These are phyloP conservation scores for Stemphylium beticola DNA, from an alignment of 2,329 filamentous ascomycete genomes.

Conservation along the genomic window DNA sequence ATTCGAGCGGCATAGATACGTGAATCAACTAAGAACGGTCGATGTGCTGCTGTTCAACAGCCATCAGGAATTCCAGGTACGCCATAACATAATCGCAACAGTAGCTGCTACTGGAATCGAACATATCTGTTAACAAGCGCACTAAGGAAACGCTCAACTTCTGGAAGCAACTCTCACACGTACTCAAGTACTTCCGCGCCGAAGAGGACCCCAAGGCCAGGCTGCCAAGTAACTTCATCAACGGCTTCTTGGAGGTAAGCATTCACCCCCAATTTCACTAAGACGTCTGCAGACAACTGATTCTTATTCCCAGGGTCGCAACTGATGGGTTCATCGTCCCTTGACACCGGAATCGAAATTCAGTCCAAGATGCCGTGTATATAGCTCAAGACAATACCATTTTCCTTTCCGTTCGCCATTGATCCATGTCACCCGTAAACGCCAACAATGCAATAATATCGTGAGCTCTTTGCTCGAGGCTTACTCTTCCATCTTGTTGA, in stretches of 20 bases:
- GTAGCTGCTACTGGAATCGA: neutral
- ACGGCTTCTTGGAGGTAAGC: constrained; percentile 89
- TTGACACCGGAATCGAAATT: constrained; percentile 10
- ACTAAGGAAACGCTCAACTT: constrained; percentile 97
- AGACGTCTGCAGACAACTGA: constrained; percentile 4
- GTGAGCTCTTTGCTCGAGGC: neutral
- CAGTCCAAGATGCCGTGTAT: constrained; percentile 36
- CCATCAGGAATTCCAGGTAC: constrained; percentile 91
- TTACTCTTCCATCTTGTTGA: constrained; percentile 42
- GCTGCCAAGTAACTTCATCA: constrained; percentile 89
- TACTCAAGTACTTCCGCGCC: constrained; percentile 95
- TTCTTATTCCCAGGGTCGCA: constrained; percentile 43
- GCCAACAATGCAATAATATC: constrained; percentile 40
- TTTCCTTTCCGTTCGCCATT: constrained; percentile 40
- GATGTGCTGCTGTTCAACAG: constrained; percentile 92
- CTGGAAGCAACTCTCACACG: constrained; percentile 96
- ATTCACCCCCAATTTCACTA: neutral
- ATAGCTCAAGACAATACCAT: constrained; percentile 47
- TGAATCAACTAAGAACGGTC: constrained; percentile 84
- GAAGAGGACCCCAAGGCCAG: constrained; percentile 79
- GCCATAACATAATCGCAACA: constrained; percentile 8
- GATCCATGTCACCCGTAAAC: constrained; percentile 31
- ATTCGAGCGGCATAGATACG: constrained; percentile 94
- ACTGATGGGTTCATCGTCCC: constrained; percentile 30
- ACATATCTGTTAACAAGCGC: constrained; percentile 1